phyloP scores from a whole-genome alignment of 2,329 filamentous ascomycete genomes.

The Cucurbitaria berberidis region DNA sequence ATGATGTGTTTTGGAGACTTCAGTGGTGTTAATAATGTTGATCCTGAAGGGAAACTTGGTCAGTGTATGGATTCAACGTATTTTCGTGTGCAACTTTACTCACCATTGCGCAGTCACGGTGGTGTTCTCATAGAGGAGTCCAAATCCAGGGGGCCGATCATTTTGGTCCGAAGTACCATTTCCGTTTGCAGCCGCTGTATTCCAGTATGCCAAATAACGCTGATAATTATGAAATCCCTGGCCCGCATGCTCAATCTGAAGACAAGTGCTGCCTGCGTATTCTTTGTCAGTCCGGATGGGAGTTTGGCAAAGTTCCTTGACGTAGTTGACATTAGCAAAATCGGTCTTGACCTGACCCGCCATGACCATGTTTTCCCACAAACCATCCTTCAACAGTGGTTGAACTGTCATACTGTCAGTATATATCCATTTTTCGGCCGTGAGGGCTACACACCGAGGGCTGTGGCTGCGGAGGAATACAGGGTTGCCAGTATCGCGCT shows the following conservation, averaged over 20 bases:
- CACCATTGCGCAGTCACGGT: constrained; percentile 69
- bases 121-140: constrained; percentile 73
- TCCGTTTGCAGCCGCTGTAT: constrained; percentile 52
- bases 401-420: constrained; percentile 56
- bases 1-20: constrained; percentile 56
- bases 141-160: constrained; percentile 65
- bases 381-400: constrained; percentile 70
- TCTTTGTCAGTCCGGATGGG: constrained; percentile 60
- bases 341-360: constrained; percentile 63
- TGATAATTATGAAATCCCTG: constrained; percentile 73
- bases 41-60: constrained; percentile 54
- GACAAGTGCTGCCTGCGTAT: constrained; percentile 62
- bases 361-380: constrained; percentile 58
- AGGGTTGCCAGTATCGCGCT: constrained; percentile 71
- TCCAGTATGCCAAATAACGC: constrained; percentile 64
- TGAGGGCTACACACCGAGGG: constrained; percentile 56
- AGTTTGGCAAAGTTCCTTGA: constrained; percentile 64
- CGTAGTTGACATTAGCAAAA: constrained; percentile 68
- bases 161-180: constrained; percentile 53
- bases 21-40: constrained; percentile 61
- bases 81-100: background rate
- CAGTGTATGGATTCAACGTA: background rate
- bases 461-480: constrained; percentile 78
- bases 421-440: background rate
- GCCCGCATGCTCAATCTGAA: constrained; percentile 72